A percentile compares a stretch with the other conserved stretches of the same genome.
Conservation (phyloP, 2,329 filamentous ascomycete genomes). For the Fusarium longipes region DNA sequence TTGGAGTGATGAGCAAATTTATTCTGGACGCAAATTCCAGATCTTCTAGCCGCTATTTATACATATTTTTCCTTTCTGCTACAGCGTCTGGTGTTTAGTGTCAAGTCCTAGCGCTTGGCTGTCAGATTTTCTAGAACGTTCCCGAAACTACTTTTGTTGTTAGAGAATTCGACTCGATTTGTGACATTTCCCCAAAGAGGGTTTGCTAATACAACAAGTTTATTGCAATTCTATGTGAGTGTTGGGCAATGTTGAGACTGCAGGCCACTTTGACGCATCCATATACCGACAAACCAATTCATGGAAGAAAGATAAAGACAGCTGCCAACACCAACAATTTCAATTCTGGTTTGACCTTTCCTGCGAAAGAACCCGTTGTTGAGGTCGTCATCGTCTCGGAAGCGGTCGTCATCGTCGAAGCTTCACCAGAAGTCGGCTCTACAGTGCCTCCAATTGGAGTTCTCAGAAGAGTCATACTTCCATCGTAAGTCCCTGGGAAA, state of each 20-base stretch:
- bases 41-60: background rate
- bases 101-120: background rate
- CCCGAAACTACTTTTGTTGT: background rate
- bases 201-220: background rate
- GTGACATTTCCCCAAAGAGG: background rate
- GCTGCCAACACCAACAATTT: background rate
- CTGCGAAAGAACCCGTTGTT: background rate
- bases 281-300: background rate
- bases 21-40: background rate
- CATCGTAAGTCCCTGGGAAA: background rate
- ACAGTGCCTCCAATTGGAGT: background rate
- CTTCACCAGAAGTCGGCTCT: background rate
- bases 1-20: background rate
- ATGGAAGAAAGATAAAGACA: background rate
- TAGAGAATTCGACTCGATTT: background rate
- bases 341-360: no score
- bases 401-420: background rate
- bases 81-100: background rate
- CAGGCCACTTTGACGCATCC: no score
- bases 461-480: background rate
- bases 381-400: background rate
- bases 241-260: background rate
- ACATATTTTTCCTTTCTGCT: background rate
- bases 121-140: slow-evolving; percentile 3
- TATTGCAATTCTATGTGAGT: background rate